Evolutionary conservation across 1,284 basidiomycete species (phyloP), one percentile per base, ranked within the genome.

Genomic region (Microbotryomycetes sp.): DNA sequence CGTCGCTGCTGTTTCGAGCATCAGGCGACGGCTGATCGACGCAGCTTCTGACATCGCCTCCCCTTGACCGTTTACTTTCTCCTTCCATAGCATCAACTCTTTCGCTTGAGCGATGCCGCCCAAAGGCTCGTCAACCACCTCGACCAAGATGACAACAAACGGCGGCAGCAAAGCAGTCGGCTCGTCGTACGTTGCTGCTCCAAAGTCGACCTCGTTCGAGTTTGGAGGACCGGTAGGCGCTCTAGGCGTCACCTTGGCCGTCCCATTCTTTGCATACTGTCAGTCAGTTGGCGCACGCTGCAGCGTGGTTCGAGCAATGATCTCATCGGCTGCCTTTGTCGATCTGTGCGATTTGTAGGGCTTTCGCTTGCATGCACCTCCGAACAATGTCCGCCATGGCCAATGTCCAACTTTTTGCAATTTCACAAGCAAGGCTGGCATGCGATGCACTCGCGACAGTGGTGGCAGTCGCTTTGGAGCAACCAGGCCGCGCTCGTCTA

Each of bases 391-490:
- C 68, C 71, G 23, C 64, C 68, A 0, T 61, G 63, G 61, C 70
- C 70, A 5, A 27, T 72, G 18, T 49, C 54, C 27, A 29, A 52
- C n/a, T 67, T 68, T 51, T 21, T 64, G 45, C 21, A 23, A 11
- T 72, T 56, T 50, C 62, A 70, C 29, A 18, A 48, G 18, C 21
- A 56, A 5, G 70, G 68, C 0, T 61, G 50, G 30, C 18, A 54
- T 27, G 28, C 54, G 52, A 65, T 88, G n/a, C 76, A 79, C 3
- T 52, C 35, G 11, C 28, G 3, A 29, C 23, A 24, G 11, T 90
- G 83, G 81, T 89, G 87, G 86, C 78, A 76, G 58, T 75, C 79
- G 31, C 80, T 96, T 7, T 92, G 87, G 83, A 91, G 97, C 72
- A 82, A 82, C 0, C 78, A 91, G 60, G 92, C 89, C 0, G 75